phyloP scores from a whole-genome alignment of 139 green algal species.

The Micractinium conductrix region DNA sequence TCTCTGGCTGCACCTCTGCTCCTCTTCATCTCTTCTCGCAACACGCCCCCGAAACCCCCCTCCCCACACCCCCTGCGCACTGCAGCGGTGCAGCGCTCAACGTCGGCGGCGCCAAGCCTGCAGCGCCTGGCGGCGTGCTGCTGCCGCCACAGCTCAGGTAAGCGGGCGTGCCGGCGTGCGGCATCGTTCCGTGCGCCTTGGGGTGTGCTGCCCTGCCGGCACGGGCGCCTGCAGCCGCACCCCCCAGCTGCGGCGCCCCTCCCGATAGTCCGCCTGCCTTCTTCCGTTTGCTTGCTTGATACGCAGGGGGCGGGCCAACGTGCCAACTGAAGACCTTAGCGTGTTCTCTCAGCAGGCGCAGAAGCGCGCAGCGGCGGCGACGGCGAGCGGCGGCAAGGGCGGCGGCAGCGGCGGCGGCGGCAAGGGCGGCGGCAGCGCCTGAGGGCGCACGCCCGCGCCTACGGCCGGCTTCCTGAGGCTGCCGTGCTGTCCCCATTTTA shows the following conservation, averaged over 20 bases:
- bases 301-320: slow-evolving; percentile 29
- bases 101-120: not conserved
- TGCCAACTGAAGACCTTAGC: slow-evolving; percentile 31
- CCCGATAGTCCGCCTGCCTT: not conserved
- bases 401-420: not conserved
- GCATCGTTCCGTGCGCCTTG: not conserved
- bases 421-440: not conserved
- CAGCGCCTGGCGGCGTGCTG: not conserved
- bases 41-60: not conserved
- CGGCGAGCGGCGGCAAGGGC: not conserved
- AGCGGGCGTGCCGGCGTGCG: not conserved
- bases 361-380: not conserved
- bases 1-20: not conserved
- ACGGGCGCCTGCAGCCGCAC: not conserved
- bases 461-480: not conserved
- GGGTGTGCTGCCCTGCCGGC: not conserved
- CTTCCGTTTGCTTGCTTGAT: not conserved
- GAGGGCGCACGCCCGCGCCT: not conserved
- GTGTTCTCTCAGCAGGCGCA: slow-evolving; percentile 16
- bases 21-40: not conserved
- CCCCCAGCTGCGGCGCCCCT: not conserved
- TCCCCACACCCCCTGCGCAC: not conserved
- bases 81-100: not conserved
- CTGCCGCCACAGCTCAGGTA: slow-evolving; percentile 36
- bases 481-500: not conserved